Conservation (phyloP, 768 basidiomycete genomes). For the Boletus tomentosulus region DNA sequence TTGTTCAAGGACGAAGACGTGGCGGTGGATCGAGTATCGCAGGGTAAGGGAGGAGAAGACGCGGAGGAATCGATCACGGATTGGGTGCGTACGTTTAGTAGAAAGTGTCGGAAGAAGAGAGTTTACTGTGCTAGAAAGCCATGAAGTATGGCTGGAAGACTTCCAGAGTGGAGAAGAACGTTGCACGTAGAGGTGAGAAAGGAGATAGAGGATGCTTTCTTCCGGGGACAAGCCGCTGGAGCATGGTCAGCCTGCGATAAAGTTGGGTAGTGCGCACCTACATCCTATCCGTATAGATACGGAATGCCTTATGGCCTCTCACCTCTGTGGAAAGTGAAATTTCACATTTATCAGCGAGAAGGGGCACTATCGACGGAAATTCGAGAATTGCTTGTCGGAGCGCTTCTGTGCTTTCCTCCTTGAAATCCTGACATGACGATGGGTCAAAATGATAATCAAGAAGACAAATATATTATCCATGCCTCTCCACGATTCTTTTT, state of each 20-base stretch:
- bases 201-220: constrained; percentile 60
- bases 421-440: constrained; percentile 39
- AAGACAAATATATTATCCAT: not conserved
- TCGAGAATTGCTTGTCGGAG: constrained; percentile 67
- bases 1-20: constrained; percentile 70
- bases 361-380: constrained; percentile 78
- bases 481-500: constrained; percentile 40
- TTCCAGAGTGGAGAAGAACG: constrained; percentile 83
- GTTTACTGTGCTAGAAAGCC: constrained; percentile 64
- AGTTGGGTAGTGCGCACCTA: constrained; percentile 30
- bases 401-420: constrained; percentile 55
- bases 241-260: constrained; percentile 7
- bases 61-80: constrained; percentile 26
- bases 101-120: constrained; percentile 30
- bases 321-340: constrained; percentile 55
- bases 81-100: constrained; percentile 32
- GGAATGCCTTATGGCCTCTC: constrained; percentile 58
- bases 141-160: constrained; percentile 52
- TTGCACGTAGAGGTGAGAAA: constrained; percentile 85
- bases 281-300: constrained; percentile 65
- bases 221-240: constrained; percentile 35
- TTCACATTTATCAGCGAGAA: constrained; percentile 85
- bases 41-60: constrained; percentile 41
- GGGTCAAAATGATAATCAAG: constrained; percentile 2
- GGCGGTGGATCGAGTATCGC: constrained; percentile 61